A percentile compares a stretch with the other conserved stretches of the same genome.
These are phyloP conservation scores for Tolypocladium amazonense DNA, from an alignment of 2,329 filamentous ascomycete species.

Conservation along the genomic window DNA sequence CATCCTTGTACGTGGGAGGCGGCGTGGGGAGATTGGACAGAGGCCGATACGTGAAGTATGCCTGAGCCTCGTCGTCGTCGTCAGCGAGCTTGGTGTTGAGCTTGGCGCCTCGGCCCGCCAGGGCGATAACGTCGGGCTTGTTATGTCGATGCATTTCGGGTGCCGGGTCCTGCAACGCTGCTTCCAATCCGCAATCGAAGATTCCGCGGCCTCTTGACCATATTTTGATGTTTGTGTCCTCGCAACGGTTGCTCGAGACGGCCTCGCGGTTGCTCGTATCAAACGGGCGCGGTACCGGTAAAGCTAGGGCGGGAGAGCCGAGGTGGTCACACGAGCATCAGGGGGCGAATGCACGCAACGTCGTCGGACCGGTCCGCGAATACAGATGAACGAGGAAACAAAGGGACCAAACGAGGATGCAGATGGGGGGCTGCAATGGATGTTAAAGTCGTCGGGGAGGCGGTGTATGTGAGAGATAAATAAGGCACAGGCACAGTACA, in stretches of 20 bases:
- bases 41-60: conserved; percentile 55
- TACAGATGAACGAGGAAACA: neutral
- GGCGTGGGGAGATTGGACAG: conserved; percentile 59
- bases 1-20: conserved; percentile 41
- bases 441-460: neutral
- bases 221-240: conserved; percentile 2
- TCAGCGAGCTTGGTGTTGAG: conserved; percentile 2
- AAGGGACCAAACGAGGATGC: neutral
- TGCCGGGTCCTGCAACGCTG: conserved; percentile 1
- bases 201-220: conserved; percentile 3
- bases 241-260: neutral
- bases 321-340: neutral
- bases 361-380: neutral
- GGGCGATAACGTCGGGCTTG: neutral
- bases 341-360: neutral
- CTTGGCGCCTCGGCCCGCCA: neutral
- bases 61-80: conserved; percentile 32
- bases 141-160: conserved; percentile 2
- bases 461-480: neutral
- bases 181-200: conserved; percentile 1
- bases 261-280: neutral
- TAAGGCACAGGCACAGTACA: neutral
- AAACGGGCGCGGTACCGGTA: neutral
- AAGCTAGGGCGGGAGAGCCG: neutral
- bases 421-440: neutral